Base-by-base conservation (phyloP, 495 filamentous ascomycete species). In the Lepidopterella palustris region DNA sequence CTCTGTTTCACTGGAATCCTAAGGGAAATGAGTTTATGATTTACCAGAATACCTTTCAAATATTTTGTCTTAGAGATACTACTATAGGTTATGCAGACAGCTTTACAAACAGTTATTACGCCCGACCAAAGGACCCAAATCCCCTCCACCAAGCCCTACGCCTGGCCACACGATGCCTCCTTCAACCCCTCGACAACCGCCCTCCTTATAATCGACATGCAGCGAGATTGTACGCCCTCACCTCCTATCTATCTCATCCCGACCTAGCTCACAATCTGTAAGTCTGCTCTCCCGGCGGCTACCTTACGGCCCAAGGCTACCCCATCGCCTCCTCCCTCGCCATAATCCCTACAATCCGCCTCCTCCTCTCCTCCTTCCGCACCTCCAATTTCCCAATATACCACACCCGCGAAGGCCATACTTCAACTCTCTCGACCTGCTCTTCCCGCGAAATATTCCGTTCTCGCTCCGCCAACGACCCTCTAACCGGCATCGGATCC, bases 171-270 rank as follows among this genome's bases (percentile, higher is more conserved):
- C 61, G 80, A 86, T 68, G 75, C 75, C 11, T 73, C 73, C 21
- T 76, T 87, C 53, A 77, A 79, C 5, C 77, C 79, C 5, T 72
- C 73, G 35, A 85, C 80, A 9, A 87, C 84, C 13, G 85, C 84
- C 4, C 72, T 88, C 51, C 78, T 88, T 1, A 79, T 88, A 29
- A 84, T 88, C 62, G 84, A 88, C 71, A 87, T 88, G 84, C 84
- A 88, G 65, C 83, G 83, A 57, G 85, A 88, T 67, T 86, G 82
- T 84, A 65, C 61, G 78, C 29, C 32, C 23, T 8, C 20, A 5
- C 13, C 31, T 20, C 13, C 52, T 48, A 70, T 42, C 32, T 58
- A 18, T 57, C 59, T 10, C 26, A 5, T 18, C 20, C 27, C 15
- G 5, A 29, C 8, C 20, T 28, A 24, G 45, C 72, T 70, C 15